Evolutionary conservation across 768 basidiomycete species (phyloP).

Genomic region (Postia placenta): DNA sequence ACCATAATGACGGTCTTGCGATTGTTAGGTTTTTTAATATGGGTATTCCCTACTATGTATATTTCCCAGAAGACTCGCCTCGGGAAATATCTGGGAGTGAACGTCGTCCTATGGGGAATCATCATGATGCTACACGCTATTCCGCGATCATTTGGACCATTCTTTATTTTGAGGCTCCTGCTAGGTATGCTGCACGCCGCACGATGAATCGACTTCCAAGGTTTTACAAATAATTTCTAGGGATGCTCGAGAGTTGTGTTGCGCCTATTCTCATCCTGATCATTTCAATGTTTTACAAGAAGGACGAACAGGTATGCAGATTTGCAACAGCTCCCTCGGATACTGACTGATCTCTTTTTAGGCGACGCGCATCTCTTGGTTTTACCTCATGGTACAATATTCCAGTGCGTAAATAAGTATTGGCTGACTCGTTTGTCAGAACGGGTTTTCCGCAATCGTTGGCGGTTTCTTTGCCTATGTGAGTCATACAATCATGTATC

Average conservation of each 20-base stretch:
- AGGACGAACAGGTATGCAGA: constrained; percentile 47
- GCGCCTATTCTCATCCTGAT: constrained; percentile 58
- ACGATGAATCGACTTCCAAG: neutral
- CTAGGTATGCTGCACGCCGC: constrained; percentile 34
- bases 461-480: constrained; percentile 62
- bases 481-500: neutral
- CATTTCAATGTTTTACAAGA: constrained; percentile 65
- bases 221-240: constrained; percentile 24
- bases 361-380: constrained; percentile 59
- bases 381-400: constrained; percentile 53
- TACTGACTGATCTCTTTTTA: constrained; percentile 13
- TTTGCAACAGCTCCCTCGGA: neutral
- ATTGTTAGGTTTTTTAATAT: constrained; percentile 44
- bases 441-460: constrained; percentile 29
- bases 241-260: constrained; percentile 65
- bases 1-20: too few relatives aligned
- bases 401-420: too few relatives aligned
- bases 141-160: constrained; percentile 50
- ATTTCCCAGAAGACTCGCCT: constrained; percentile 54
- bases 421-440: constrained; percentile 2
- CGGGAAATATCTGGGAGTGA: constrained; percentile 57
- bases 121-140: constrained; percentile 58
- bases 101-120: constrained; percentile 55
- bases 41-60: constrained; percentile 64
- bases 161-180: constrained; percentile 58